Base-by-base conservation (phyloP, 768 basidiomycete species). In the Tephrocybe sp. region DNA sequence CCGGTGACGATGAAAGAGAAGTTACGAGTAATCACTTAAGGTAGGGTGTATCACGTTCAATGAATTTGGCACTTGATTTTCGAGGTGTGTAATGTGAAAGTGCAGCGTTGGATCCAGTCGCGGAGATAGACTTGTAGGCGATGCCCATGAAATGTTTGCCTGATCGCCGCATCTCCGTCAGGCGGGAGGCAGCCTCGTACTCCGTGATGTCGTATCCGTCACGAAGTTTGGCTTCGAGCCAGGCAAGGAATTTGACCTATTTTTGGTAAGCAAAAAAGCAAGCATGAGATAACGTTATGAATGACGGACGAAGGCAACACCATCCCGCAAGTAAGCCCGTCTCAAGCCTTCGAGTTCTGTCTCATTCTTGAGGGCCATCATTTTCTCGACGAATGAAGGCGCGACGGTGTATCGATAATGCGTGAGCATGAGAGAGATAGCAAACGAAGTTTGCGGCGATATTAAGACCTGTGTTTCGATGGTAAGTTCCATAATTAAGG, bases 31-130 rank as follows among this genome's bases (percentile, higher is more conserved):
- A 84, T 67, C 61, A 92, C 91, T 91, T 94, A 50, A 99, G 78
- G 66, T 95, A 99, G 4, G 94, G 91, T 1, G 82, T 78, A 11
- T 86, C 78, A 29, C 81, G 75, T 56, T 87, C 84, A 57, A 99
- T 89, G 68, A 88, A 74, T 37, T 70, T 66, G n/a, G 88, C 87
- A 15, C 73, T 75, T 16, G 71, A 66, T 61, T 86, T 83, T 51
- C 79, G 78, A 0, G 97, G 93, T 0, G 79, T 76, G 66, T 99
- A 98, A 69, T 99, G 97, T 3, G 97, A 94, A 19, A 97, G 69
- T 15, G 95, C 97, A 47, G 91, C 94, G 63, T 99, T 95, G 2
- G 89, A 76, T 2, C 94, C 95, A 31, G 80, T 84, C 2, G 90
- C 95, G 19, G 87, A 90, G 53, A 97, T 95, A 47, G 84, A 90